phyloP scores from a whole-genome alignment of 371 early-diverging fungal species.

The Homolaphlyctis polyrhiza region DNA sequence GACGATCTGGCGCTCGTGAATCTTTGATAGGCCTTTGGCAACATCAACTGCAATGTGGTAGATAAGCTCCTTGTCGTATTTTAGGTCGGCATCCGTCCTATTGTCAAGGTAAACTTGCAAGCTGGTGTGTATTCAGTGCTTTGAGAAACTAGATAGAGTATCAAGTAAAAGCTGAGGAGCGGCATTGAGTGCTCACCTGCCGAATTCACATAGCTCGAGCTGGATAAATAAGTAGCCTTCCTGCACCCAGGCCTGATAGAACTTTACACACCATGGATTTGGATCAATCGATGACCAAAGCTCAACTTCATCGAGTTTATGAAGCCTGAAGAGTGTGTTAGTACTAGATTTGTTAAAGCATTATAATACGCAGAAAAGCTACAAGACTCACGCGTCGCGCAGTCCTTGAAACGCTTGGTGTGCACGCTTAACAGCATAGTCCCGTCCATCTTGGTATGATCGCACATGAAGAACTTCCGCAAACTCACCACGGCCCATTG shows the following conservation, averaged over 20 bases:
- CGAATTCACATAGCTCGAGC: constrained; percentile 76
- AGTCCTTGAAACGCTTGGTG: constrained; percentile 62
- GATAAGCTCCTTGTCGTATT: constrained; percentile 59
- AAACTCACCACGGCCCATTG: constrained; percentile 74
- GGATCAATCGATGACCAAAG: constrained; percentile 61
- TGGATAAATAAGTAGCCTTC: constrained; percentile 80
- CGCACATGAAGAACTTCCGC: constrained; percentile 71
- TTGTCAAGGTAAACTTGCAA: constrained; percentile 32
- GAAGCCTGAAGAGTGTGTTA: constrained; percentile 31
- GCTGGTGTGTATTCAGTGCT: constrained; percentile 9
- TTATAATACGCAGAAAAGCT: not conserved
- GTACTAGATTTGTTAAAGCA: not conserved
- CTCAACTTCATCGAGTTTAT: constrained; percentile 74
- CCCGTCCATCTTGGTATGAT: constrained; percentile 45
- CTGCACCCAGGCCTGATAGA: constrained; percentile 89
- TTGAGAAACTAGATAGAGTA: constrained; percentile 20
- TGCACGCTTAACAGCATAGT: constrained; percentile 77
- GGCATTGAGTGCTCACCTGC: too few species aligned
- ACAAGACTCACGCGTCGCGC: constrained; percentile 53
- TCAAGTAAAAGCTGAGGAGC: too few species aligned
- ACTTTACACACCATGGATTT: constrained; percentile 58
- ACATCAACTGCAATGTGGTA: constrained; percentile 80
- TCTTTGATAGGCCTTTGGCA: constrained; percentile 63
- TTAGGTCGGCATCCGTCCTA: constrained; percentile 29
- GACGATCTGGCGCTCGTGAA: constrained; percentile 65